Evolutionary conservation across 2,329 filamentous ascomycete species (phyloP).

Genomic region (Pseudogymnoascus sp.): DNA sequence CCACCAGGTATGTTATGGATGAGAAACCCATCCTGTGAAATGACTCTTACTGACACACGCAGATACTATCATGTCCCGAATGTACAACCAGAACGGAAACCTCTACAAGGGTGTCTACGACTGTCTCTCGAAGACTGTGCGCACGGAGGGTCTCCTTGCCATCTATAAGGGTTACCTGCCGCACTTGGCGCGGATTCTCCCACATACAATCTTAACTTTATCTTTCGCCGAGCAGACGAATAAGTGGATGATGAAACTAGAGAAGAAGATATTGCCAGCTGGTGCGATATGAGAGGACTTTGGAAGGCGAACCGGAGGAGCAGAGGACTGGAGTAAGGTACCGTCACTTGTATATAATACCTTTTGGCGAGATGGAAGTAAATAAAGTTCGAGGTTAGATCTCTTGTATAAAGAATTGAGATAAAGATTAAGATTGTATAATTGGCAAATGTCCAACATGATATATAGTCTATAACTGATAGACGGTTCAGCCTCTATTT

Average conservation of each 20-base stretch:
- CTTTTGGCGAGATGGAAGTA: background rate
- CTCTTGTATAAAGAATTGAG: conserved; percentile 5
- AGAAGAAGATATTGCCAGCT: conserved; percentile 50
- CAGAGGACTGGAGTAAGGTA: conserved; percentile 6
- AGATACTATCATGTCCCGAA: conserved; percentile 96
- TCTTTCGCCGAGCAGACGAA: conserved; percentile 95
- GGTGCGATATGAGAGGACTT: background rate
- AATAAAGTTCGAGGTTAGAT: background rate
- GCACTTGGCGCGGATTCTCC: conserved; percentile 86
- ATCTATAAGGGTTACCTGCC: conserved; percentile 98
- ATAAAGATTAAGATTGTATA: background rate
- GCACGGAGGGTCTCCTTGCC: conserved; percentile 82
- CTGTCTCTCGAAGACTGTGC: conserved; percentile 83
- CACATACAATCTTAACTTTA: conserved; percentile 90
- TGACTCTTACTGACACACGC: conserved; percentile 16
- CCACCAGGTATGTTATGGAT: conserved; percentile 62
- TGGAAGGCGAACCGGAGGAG: background rate
- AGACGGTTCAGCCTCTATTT: background rate
- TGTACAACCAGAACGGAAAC: conserved; percentile 98
- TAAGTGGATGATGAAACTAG: conserved; percentile 77
- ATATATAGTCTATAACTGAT: background rate
- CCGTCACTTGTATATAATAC: conserved; percentile 7
- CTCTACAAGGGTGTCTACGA: conserved; percentile 92
- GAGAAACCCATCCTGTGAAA: conserved; percentile 3
- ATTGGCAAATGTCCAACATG: background rate